Evolutionary conservation across 768 basidiomycete genomes (phyloP).

Genomic region (Brasilioporus rufonigricans): DNA sequence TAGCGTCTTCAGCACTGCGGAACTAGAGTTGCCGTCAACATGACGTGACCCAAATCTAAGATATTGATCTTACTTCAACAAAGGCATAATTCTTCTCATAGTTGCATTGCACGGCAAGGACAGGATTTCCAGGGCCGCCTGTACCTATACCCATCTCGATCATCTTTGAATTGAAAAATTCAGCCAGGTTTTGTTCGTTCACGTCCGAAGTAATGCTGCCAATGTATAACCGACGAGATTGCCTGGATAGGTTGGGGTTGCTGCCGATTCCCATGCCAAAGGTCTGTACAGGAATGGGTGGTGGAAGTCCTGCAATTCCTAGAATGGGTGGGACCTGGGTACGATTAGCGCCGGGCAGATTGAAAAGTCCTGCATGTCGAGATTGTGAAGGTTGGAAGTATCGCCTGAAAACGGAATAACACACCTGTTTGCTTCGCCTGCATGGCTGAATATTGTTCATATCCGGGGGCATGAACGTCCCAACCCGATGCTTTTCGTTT

Average conservation of each 20-base stretch:
- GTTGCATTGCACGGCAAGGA: constrained; percentile 92
- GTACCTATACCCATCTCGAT: constrained; percentile 87
- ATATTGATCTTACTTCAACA: constrained; percentile 71
- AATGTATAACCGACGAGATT: constrained; percentile 93
- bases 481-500: constrained; percentile 90
- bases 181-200: constrained; percentile 86
- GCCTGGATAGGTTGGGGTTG: constrained; percentile 87
- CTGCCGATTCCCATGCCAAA: constrained; percentile 86
- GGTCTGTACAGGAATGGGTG: constrained; percentile 79
- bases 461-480: constrained; percentile 95
- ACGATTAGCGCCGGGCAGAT: constrained; percentile 91
- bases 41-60: not conserved
- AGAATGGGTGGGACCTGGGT: constrained; percentile 83
- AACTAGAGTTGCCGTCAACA: constrained; percentile 56
- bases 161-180: constrained; percentile 98
- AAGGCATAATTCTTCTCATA: constrained; percentile 99
- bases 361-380: constrained; percentile 74
- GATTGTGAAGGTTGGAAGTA: constrained; percentile 7
- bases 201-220: constrained; percentile 95
- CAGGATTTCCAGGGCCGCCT: constrained; percentile 82
- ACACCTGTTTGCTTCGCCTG: constrained; percentile 98
- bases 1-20: constrained; percentile 95
- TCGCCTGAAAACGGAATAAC: constrained; percentile 9
- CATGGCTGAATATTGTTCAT: constrained; percentile 91
- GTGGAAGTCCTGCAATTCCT: constrained; percentile 76